Percentiles rank a stretch among this genome's conserved stretches.
phyloP scores from a whole-genome alignment of 139 green algal genomes.

The Picochlorum costavermella region DNA sequence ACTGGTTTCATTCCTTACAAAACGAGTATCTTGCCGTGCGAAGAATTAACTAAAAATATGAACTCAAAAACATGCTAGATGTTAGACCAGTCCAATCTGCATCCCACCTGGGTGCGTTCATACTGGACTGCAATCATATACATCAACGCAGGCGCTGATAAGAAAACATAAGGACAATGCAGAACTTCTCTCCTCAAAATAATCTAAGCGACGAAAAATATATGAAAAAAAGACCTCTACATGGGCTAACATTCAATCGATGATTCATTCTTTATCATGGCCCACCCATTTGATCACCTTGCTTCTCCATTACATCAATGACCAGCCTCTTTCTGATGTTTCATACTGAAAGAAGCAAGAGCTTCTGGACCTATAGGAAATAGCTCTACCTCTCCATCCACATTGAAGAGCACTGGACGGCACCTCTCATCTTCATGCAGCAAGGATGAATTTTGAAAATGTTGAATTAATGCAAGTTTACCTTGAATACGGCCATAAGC shows the following conservation, averaged over 20 bases:
- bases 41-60: no score
- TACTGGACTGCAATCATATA: no score
- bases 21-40: no score
- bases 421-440: conserved; percentile 99
- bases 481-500: conserved; percentile 92
- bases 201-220: neutral
- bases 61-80: no score
- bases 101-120: no score
- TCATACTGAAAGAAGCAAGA: neutral
- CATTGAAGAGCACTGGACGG: conserved; percentile 85
- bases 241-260: neutral
- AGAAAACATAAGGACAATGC: neutral
- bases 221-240: neutral
- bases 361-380: conserved; percentile 21
- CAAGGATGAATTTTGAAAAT: conserved; percentile 95
- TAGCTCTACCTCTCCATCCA: conserved; percentile 41
- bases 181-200: neutral
- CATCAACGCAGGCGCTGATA: no score
- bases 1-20: no score
- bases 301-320: neutral
- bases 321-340: neutral
- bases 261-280: neutral
- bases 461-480: conserved; percentile 74
- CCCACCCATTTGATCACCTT: neutral
- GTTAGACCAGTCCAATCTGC: no score